These are phyloP conservation scores for Stachybotrys echinatus DNA, from an alignment of 2,329 filamentous ascomycete species.

Conservation along the genomic window DNA sequence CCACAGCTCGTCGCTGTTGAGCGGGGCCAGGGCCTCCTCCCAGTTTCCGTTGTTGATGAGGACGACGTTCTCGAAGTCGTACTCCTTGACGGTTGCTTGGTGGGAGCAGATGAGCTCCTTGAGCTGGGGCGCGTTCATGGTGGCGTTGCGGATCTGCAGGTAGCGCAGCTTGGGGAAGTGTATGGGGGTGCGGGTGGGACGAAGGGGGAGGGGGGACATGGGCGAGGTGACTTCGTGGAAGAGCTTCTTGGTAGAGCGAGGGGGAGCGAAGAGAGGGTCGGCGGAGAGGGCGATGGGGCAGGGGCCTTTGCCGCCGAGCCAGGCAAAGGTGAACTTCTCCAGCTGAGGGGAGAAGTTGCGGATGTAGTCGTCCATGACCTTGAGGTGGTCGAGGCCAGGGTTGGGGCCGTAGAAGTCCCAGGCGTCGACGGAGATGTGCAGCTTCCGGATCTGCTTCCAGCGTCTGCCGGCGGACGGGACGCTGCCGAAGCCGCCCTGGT, in stretches of 20 bases:
- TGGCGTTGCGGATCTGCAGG: conserved; percentile 67
- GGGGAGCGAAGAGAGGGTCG: conserved; percentile 64
- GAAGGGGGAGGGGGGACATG: conserved; percentile 56
- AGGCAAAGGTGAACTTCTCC: conserved; percentile 70
- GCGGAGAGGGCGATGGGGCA: conserved; percentile 65
- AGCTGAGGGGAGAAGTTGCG: conserved; percentile 61
- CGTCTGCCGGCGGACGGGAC: conserved; percentile 65
- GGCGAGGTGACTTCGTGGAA: conserved; percentile 60
- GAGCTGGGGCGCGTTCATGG: conserved; percentile 67
- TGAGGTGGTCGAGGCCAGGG: conserved; percentile 64
- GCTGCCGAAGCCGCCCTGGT: conserved; percentile 67
- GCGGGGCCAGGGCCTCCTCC: conserved; percentile 75
- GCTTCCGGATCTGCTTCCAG: conserved; percentile 72
- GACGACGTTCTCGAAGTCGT: conserved; percentile 73
- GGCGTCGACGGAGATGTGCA: conserved; percentile 67
- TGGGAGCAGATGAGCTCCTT: conserved; percentile 63
- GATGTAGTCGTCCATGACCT: conserved; percentile 78
- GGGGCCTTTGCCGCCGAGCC: conserved; percentile 70
- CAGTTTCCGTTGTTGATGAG: conserved; percentile 66
- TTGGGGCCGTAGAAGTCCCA: conserved; percentile 58
- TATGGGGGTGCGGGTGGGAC: conserved; percentile 48
- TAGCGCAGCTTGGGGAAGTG: conserved; percentile 62
- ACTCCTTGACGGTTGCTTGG: conserved; percentile 63
- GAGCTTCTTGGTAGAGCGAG: conserved; percentile 48
- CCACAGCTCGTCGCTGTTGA: conserved; percentile 43